Evolutionary conservation across 1,284 basidiomycete genomes (phyloP).

Genomic region (Naganishia sp.): DNA sequence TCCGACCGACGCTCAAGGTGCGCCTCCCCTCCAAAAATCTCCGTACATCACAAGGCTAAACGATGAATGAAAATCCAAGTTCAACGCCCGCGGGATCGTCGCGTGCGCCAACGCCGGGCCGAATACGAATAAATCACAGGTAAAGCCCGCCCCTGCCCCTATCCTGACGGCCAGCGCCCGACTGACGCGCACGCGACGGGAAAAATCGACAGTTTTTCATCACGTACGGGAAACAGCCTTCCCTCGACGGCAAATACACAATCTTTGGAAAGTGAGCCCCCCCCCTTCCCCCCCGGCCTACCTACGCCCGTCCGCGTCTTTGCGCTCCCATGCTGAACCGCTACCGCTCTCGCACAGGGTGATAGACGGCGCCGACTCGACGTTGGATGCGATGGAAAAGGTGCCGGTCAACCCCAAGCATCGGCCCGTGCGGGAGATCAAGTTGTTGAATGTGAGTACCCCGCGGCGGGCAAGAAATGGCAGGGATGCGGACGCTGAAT

Average conservation of each 20-base stretch:
- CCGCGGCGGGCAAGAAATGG: not conserved
- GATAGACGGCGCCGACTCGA: slow-evolving; percentile 89
- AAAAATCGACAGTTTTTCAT: slow-evolving; percentile 74
- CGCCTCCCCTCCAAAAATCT: too few species aligned
- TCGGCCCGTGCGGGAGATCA: slow-evolving; percentile 80
- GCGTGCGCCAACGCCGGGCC: slow-evolving; percentile 96
- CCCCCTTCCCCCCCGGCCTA: not conserved
- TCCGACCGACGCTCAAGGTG: slow-evolving; percentile 87
- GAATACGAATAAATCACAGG: slow-evolving; percentile 82
- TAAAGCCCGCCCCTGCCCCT: slow-evolving; percentile 32
- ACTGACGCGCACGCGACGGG: not conserved
- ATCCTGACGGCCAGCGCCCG: not conserved
- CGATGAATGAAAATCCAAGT: slow-evolving; percentile 60
- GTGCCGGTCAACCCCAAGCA: slow-evolving; percentile 89
- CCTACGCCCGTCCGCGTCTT: not conserved
- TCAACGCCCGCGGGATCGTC: slow-evolving; percentile 88
- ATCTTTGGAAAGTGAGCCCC: slow-evolving; percentile 71
- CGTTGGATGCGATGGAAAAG: slow-evolving; percentile 85
- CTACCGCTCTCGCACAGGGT: slow-evolving; percentile 56
- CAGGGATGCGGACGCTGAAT: not conserved
- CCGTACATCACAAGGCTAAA: too few species aligned
- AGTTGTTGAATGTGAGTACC: slow-evolving; percentile 67
- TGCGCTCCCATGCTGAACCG: not conserved
- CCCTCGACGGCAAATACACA: slow-evolving; percentile 91
- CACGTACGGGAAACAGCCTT: slow-evolving; percentile 85